Evolutionary conservation across 768 basidiomycete genomes (phyloP).

Genomic region (Xanthoconium stramineum): DNA sequence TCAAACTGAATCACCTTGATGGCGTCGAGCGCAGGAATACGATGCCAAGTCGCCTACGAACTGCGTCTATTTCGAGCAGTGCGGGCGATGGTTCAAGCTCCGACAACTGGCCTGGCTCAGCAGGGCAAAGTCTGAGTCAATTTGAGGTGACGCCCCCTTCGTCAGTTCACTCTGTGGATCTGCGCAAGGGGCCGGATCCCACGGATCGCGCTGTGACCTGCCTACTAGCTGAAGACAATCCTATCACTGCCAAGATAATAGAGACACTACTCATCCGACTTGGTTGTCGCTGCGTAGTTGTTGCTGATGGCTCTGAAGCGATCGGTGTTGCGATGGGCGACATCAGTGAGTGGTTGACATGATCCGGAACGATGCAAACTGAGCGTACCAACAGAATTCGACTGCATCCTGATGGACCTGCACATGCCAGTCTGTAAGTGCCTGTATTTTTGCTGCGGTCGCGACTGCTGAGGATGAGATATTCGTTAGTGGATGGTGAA

Average conservation of each 20-base stretch:
- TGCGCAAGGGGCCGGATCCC: conserved; percentile 74
- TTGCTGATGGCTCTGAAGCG: conserved; percentile 94
- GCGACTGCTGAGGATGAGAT: conserved; percentile 8
- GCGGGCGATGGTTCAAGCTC: conserved; percentile 76
- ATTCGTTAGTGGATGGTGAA: conserved; percentile 79
- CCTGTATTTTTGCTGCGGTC: not conserved
- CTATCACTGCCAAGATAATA: conserved; percentile 96
- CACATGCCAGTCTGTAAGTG: conserved; percentile 90
- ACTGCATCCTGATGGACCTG: conserved; percentile 92
- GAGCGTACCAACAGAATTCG: conserved; percentile 64
- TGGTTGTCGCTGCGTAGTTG: conserved; percentile 93
- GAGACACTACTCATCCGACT: conserved; percentile 91
- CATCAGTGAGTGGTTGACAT: conserved; percentile 66
- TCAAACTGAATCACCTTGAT: conserved; percentile 81
- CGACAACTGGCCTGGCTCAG: conserved; percentile 65
- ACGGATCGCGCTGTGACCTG: conserved; percentile 89
- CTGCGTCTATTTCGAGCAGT: conserved; percentile 83
- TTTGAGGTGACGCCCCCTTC: conserved; percentile 70
- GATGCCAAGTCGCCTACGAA: conserved; percentile 84
- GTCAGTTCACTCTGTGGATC: conserved; percentile 81
- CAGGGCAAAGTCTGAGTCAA: conserved; percentile 51
- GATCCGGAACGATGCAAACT: not conserved
- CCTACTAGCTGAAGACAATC: conserved; percentile 94
- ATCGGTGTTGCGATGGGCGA: conserved; percentile 97
- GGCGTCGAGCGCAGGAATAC: conserved; percentile 74